Conservation (phyloP, 2,329 filamentous ascomycete species). For the Epichloe bromicola region DNA sequence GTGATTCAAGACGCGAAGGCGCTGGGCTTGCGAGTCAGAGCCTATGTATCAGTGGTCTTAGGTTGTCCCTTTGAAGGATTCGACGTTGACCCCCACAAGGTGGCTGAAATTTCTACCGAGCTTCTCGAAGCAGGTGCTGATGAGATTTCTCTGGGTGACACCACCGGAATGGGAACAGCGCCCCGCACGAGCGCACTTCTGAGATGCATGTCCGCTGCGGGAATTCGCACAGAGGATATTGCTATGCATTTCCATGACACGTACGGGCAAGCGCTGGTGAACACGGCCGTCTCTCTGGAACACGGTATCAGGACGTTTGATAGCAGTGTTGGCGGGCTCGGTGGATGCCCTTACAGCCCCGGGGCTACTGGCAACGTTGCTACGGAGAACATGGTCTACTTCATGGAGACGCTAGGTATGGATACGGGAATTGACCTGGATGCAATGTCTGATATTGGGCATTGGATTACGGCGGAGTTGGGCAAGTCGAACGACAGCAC, state of each 20-base stretch:
- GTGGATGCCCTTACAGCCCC: conserved; percentile 74
- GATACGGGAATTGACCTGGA: conserved; percentile 60
- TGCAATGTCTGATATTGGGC: conserved; percentile 52
- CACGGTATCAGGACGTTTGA: conserved; percentile 71
- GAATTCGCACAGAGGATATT: conserved; percentile 55
- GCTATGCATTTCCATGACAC: conserved; percentile 86
- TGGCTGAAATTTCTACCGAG: conserved; percentile 52
- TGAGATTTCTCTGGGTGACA: conserved; percentile 82
- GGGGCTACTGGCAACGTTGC: conserved; percentile 79
- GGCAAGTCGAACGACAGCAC: conserved; percentile 50
- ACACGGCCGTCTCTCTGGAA: conserved; percentile 63
- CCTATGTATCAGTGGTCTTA: conserved; percentile 69
- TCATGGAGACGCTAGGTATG: conserved; percentile 60
- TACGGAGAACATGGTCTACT: conserved; percentile 74
- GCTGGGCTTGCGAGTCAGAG: conserved; percentile 54
- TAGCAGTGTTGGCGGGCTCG: conserved; percentile 64
- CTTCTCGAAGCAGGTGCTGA: conserved; percentile 79
- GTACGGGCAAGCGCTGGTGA: conserved; percentile 74
- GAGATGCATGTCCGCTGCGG: conserved; percentile 50
- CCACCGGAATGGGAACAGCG: conserved; percentile 81
- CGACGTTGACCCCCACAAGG: conserved; percentile 48
- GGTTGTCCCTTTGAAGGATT: conserved; percentile 65
- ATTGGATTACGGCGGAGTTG: conserved; percentile 56
- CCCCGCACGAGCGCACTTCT: conserved; percentile 53
- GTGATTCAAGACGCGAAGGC: conserved; percentile 58